A percentile compares a stretch with the other conserved stretches of the same genome.
Conservation (phyloP, 108 stramenopile genomes). For the Cyclostephanos tholiformis region DNA sequence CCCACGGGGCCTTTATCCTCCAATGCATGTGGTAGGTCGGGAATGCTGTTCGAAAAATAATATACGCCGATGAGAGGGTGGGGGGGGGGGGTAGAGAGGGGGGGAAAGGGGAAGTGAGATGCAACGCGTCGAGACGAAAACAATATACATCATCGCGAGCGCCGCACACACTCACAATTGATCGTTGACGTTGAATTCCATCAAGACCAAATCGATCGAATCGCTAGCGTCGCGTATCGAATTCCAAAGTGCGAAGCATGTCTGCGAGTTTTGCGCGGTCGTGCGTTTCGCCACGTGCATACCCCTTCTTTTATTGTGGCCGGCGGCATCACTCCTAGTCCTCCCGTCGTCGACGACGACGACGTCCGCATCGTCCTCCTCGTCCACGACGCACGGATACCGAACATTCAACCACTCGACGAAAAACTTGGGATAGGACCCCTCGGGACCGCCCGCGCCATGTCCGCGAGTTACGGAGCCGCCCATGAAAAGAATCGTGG, state of each 20-base stretch:
- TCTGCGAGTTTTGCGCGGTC: conserved; percentile 20
- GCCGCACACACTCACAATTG: conserved; percentile 4
- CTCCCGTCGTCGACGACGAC: conserved; percentile 8
- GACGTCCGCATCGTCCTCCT: no score
- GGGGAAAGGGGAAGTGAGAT: no score
- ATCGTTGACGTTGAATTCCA: conserved; percentile 46
- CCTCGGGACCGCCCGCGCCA: conserved; percentile 15
- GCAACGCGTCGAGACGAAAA: no score
- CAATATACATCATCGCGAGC: no score
- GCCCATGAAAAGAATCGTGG: conserved; percentile 39
- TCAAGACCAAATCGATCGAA: conserved; percentile 33
- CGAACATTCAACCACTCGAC: conserved; percentile 40
- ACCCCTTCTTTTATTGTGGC: background rate
- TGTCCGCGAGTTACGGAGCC: conserved; percentile 19
- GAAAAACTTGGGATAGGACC: conserved; percentile 35
- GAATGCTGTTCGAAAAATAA: background rate
- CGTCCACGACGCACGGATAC: conserved; percentile 19
- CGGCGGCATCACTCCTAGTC: no score
- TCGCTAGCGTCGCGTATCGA: conserved; percentile 16
- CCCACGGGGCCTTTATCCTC: conserved; percentile 24
- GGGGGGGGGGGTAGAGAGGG: no score
- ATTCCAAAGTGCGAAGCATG: conserved; percentile 31
- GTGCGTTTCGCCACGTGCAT: conserved; percentile 23
- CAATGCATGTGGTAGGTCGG: conserved; percentile 33
- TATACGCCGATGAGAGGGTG: no score